These are phyloP conservation scores for Pterocarpus macrocarpus DNA, from an alignment of 306 rosid genomes.

Conservation along the genomic window DNA sequence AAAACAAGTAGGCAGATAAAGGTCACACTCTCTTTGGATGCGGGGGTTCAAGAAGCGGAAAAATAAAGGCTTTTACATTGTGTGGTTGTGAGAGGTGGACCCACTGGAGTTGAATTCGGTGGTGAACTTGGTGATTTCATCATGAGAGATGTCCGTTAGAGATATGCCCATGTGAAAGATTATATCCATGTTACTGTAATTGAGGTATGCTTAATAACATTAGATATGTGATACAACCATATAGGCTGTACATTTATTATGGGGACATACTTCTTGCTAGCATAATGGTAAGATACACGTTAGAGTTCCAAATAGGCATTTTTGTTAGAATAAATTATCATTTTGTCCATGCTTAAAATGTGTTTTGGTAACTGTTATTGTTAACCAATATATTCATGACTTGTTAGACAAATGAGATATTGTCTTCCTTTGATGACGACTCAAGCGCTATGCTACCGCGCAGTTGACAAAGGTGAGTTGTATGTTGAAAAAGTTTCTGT, in stretches of 20 bases:
- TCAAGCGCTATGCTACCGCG: constrained; percentile 81
- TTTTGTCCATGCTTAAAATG: not conserved
- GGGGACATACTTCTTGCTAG: too few species aligned
- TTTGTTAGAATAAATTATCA: too few species aligned
- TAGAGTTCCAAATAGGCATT: too few species aligned
- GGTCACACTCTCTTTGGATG: constrained; percentile 45
- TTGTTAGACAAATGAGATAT: constrained; percentile 88
- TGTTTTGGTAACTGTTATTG: constrained; percentile 28
- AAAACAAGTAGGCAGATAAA: not conserved
- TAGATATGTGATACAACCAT: constrained; percentile 28
- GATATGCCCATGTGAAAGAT: constrained; percentile 92
- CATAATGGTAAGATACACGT: too few species aligned
- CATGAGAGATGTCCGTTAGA: constrained; percentile 80
- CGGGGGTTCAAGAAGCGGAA: constrained; percentile 83
- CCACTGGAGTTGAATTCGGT: constrained; percentile 98
- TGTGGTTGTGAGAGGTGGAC: constrained; percentile 99
- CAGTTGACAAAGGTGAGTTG: constrained; percentile 86
- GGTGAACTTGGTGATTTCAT: constrained; percentile 99
- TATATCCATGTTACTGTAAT: constrained; percentile 88
- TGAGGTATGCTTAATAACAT: constrained; percentile 70
- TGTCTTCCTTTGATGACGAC: constrained; percentile 93
- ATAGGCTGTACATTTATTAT: too few species aligned
- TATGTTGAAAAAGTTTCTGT: not conserved
- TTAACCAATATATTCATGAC: constrained; percentile 48
- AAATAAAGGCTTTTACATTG: constrained; percentile 86